Evolutionary conservation across 192 early-diverging fungal genomes (phyloP).

Genomic region (Backusella mclennaniae): DNA sequence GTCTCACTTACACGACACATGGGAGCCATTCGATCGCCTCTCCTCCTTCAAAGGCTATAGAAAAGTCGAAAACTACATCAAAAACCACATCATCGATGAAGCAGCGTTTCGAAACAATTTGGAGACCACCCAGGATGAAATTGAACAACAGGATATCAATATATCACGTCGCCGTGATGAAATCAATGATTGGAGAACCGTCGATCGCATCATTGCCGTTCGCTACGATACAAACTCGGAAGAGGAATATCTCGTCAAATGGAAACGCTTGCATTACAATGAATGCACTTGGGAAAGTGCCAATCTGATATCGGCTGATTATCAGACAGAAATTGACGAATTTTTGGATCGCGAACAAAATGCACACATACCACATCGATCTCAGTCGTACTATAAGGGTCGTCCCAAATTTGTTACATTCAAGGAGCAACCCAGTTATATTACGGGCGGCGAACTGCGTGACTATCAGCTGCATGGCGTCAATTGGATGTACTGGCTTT

Average conservation of each 20-base stretch:
- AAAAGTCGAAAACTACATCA: constrained; percentile 87
- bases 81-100: constrained; percentile 62
- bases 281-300: constrained; percentile 89
- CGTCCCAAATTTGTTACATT: constrained; percentile 81
- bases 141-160: constrained; percentile 86
- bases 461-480: constrained; percentile 95
- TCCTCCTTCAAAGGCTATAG: constrained; percentile 78
- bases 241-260: constrained; percentile 92
- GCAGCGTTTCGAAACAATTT: constrained; percentile 57
- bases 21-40: constrained; percentile 74
- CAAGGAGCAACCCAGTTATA: constrained; percentile 76
- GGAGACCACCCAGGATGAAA: constrained; percentile 78
- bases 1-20: constrained; percentile 90
- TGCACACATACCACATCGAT: constrained; percentile 70
- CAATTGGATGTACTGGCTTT: constrained; percentile 97
- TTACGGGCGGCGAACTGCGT: constrained; percentile 84
- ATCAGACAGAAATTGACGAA: constrained; percentile 84
- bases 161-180: constrained; percentile 76
- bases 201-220: constrained; percentile 87
- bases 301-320: constrained; percentile 63
- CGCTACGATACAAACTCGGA: constrained; percentile 46
- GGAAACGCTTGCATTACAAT: constrained; percentile 85
- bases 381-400: constrained; percentile 45
- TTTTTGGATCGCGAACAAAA: constrained; percentile 80
- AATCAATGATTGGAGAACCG: constrained; percentile 78